Evolutionary conservation across 164 flowering plant genomes (phyloP).

Genomic region (Magnolia sinica): DNA sequence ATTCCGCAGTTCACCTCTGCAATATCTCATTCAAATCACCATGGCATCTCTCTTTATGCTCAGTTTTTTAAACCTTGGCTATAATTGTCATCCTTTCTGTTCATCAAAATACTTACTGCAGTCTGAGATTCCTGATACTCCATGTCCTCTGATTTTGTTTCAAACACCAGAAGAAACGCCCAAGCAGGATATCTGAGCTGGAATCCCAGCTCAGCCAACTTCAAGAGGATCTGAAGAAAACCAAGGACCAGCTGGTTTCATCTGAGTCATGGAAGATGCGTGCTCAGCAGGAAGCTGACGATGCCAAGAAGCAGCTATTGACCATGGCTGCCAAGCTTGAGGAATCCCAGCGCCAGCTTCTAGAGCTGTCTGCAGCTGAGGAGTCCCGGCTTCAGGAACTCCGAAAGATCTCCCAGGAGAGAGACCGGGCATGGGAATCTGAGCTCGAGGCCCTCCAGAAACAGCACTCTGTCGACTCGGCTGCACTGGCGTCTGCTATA

Average conservation of each 20-base stretch:
- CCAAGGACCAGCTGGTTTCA: conserved; percentile 54
- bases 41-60: not conserved
- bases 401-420: conserved; percentile 42
- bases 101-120: too few species aligned
- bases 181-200: conserved; percentile 59
- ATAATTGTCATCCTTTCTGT: not conserved
- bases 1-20: too few species aligned
- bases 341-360: conserved; percentile 52
- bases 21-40: too few species aligned
- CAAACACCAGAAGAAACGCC: conserved; percentile 59
- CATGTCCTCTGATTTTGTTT: not conserved
- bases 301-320: conserved; percentile 51
- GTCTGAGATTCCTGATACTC: too few species aligned
- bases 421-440: conserved; percentile 43
- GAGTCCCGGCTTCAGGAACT: conserved; percentile 42
- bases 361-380: conserved; percentile 44
- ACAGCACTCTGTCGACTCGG: conserved; percentile 42
- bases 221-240: conserved; percentile 64
- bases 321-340: conserved; percentile 55
- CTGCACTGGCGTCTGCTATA: conserved; percentile 56
- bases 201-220: conserved; percentile 69
- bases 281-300: conserved; percentile 75
- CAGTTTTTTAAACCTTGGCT: not conserved
- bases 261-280: conserved; percentile 57
- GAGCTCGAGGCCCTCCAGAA: conserved; percentile 49